A percentile compares a stretch with the other conserved stretches of the same genome.
phyloP scores from a whole-genome alignment of 1,284 basidiomycete species.

The Athelia sp. region DNA sequence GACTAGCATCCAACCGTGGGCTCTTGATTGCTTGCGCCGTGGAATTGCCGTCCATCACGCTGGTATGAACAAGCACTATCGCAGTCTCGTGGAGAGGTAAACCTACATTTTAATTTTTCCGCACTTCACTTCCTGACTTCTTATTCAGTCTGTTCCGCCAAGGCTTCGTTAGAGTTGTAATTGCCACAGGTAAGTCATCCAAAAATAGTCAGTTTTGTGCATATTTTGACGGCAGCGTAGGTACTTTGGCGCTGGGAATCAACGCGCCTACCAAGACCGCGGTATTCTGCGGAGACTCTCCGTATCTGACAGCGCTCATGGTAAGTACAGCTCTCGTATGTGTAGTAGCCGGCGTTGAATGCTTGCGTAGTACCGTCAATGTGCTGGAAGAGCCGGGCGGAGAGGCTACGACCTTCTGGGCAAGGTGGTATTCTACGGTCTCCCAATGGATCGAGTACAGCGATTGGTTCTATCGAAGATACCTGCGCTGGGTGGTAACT shows the following conservation, averaged over 20 bases:
- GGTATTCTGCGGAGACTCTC: slow-evolving; percentile 66
- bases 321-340: slow-evolving; percentile 24
- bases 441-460: slow-evolving; percentile 57
- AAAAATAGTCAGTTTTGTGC: not conserved
- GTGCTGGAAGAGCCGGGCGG: slow-evolving; percentile 63
- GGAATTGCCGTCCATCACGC: slow-evolving; percentile 68
- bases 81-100: slow-evolving; percentile 58
- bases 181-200: slow-evolving; percentile 48
- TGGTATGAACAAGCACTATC: slow-evolving; percentile 62
- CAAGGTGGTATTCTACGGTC: slow-evolving; percentile 67
- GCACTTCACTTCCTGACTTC: not conserved
- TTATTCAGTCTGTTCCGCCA: slow-evolving; percentile 47
- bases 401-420: slow-evolving; percentile 66
- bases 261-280: slow-evolving; percentile 66
- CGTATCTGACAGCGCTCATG: slow-evolving; percentile 59
- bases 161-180: slow-evolving; percentile 58
- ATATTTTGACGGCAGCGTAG: slow-evolving; percentile 22
- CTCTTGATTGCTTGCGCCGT: slow-evolving; percentile 41
- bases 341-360: not conserved
- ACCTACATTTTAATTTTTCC: slow-evolving; percentile 4
- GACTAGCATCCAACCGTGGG: slow-evolving; percentile 35
- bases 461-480: slow-evolving; percentile 59
- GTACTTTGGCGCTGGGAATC: slow-evolving; percentile 67
- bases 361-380: slow-evolving; percentile 58
- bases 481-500: slow-evolving; percentile 57